Conservation (phyloP, 306 rosid genomes). For the Lathyrus sativus region DNA sequence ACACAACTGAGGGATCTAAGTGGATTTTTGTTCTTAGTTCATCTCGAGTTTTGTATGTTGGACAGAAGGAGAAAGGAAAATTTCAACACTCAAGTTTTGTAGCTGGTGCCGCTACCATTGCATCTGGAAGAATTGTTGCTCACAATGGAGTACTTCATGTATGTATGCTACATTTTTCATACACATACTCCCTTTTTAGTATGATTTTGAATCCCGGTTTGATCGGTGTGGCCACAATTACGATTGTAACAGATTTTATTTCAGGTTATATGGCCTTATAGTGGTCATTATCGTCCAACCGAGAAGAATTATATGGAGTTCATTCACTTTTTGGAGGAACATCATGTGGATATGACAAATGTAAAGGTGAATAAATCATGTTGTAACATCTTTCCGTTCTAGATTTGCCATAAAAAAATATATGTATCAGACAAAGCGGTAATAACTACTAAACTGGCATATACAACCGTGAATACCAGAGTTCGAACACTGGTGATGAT, state of each 20-base stretch:
- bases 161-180: slow-evolving; percentile 40
- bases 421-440: too few relatives aligned
- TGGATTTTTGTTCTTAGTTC: slow-evolving; percentile 91
- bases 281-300: slow-evolving; percentile 87
- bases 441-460: too few relatives aligned
- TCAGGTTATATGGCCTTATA: slow-evolving; percentile 85
- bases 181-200: not conserved
- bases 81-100: slow-evolving; percentile 92
- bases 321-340: slow-evolving; percentile 64
- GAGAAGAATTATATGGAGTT: slow-evolving; percentile 67
- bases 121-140: slow-evolving; percentile 80
- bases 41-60: slow-evolving; percentile 59
- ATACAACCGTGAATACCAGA: too few relatives aligned
- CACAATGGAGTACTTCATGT: slow-evolving; percentile 67
- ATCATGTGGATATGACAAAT: slow-evolving; percentile 64
- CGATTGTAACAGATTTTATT: not conserved
- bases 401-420: too few relatives aligned
- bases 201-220: not conserved
- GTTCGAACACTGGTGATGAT: too few relatives aligned
- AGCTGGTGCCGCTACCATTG: slow-evolving; percentile 81
- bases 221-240: not conserved
- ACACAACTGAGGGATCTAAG: slow-evolving; percentile 60
- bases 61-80: slow-evolving; percentile 67
- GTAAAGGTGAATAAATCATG: slow-evolving; percentile 62
- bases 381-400: too few relatives aligned